phyloP scores from a whole-genome alignment of 2,329 filamentous ascomycete species.

The Aspergillus sp. region DNA sequence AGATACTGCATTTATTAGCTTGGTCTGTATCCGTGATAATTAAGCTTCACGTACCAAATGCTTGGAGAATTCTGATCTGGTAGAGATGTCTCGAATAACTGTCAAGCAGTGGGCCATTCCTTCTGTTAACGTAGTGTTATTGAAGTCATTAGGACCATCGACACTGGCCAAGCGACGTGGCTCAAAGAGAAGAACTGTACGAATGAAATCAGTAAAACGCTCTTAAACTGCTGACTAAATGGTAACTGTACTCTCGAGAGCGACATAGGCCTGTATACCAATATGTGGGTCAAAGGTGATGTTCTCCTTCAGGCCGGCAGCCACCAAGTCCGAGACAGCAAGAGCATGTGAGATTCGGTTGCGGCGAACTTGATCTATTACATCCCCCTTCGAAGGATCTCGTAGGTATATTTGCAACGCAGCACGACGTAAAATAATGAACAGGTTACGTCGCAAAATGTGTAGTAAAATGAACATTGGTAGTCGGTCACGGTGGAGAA shows the following conservation, averaged over 20 bases:
- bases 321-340: not conserved
- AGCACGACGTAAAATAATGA: not conserved
- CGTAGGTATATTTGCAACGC: not conserved
- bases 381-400: not conserved
- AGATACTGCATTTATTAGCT: not conserved
- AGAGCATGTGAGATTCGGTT: not conserved
- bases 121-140: too few species aligned
- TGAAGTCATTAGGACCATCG: too few species aligned
- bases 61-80: too few species aligned
- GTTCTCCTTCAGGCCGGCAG: not conserved
- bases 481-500: not conserved
- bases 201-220: not conserved
- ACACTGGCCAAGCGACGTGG: not conserved
- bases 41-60: too few species aligned
- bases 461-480: not conserved
- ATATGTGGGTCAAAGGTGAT: not conserved
- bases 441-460: not conserved
- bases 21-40: too few species aligned
- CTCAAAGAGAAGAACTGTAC: not conserved
- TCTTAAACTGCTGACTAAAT: too few species aligned
- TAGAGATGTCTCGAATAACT: too few species aligned
- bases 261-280: not conserved
- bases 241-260: not conserved
- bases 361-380: not conserved
- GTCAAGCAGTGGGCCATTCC: too few species aligned